Base-by-base conservation (phyloP, 139 green algal genomes). In the Chlorella ohadii region DNA sequence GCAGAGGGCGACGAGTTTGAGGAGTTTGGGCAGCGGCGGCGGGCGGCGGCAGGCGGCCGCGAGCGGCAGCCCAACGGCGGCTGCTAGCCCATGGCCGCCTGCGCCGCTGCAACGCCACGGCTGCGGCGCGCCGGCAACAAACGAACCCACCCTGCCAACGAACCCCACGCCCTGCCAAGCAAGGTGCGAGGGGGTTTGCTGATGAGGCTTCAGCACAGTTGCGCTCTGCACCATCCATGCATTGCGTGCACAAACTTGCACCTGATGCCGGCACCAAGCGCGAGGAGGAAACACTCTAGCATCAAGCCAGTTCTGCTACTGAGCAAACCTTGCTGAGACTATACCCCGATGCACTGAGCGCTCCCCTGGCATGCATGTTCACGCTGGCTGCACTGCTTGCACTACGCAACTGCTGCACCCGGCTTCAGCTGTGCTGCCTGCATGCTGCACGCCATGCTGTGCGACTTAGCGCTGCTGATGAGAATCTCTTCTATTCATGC, bases 261-360 rank as follows among this genome's bases (percentile, higher is more conserved):
- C 3, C 78, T 4, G n/a, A 4, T 71, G 7, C 13, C 63, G 57
- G 25, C n/a, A 13, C 7, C 27, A 59, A 64, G 82, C 70, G 81
- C 86, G 34, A 56, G 82, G 86, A 90, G n/a, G 86, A 84, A 59
- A 87, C 44, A 41, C 68, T 59, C 64, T 41, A 75, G 36, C 81
- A 39, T 84, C 47, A 86, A 66, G 76, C 67, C 86, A 90, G 86
- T 90, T 90, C 86, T 90, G 86, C 86, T 90, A 87, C 86, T 90
- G 82, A 90, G 81, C 64, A 82, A 70, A 72, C 67, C 33, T 33
- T 87, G 72, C 59, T 78, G 72, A 80, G 77, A 83, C 20, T n/a
- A 34, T 82, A 82, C 59, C 25, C 25, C 41, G 76, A 82, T 82
- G 38, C 59, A 81, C 76, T 57, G 66, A 77, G 56, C 66, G 66